Conservation (phyloP, 2,329 filamentous ascomycete genomes). For the Ophiostoma ulmi region DNA sequence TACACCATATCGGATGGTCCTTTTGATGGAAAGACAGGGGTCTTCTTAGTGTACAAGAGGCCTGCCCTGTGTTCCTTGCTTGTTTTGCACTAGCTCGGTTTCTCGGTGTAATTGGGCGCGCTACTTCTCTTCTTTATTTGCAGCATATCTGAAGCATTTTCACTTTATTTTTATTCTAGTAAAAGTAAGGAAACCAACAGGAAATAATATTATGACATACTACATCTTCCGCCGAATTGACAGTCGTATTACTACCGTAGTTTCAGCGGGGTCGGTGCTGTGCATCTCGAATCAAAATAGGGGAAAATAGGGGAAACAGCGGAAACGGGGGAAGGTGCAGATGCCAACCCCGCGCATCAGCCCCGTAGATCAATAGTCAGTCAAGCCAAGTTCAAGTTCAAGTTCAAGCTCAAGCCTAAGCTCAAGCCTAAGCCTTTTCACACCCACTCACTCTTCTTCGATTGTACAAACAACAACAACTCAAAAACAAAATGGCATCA, state of each 20-base stretch:
- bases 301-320: slow-evolving; percentile 12
- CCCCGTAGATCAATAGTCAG: not conserved
- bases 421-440: not conserved
- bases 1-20: slow-evolving; percentile 17
- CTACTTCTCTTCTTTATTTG: not conserved
- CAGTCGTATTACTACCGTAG: not conserved
- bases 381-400: no score
- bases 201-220: no score
- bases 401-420: no score
- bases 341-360: slow-evolving; percentile 7
- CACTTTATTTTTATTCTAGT: no score
- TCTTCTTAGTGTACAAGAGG: not conserved
- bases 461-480: no score
- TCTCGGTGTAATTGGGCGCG: not conserved
- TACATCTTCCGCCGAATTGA: no score
- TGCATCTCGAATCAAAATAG: slow-evolving; percentile 3
- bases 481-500: slow-evolving; percentile 21
- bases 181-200: no score
- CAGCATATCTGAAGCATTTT: no score
- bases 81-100: not conserved
- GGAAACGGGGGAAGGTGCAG: slow-evolving; percentile 4
- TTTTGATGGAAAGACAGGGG: slow-evolving; percentile 6
- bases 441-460: not conserved
- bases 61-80: not conserved
- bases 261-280: not conserved